These are phyloP conservation scores for Hypoxylon perforatum DNA, from an alignment of 495 filamentous ascomycete genomes.

Conservation along the genomic window DNA sequence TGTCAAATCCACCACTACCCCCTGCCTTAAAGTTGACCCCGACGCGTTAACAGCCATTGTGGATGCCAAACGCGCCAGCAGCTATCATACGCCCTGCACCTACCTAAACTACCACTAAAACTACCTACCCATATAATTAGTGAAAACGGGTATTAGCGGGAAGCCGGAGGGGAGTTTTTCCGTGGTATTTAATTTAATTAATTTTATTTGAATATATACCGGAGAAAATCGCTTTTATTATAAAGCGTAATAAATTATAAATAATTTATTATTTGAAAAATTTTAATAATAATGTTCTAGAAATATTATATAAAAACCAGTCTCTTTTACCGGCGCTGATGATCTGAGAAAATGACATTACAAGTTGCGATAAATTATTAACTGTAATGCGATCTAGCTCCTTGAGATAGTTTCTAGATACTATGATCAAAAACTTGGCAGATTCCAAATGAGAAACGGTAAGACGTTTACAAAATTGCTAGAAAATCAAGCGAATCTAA, in stretches of 20 bases:
- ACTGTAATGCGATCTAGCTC: too few relatives aligned
- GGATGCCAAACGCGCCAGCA: conserved; percentile 10
- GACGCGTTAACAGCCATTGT: conserved; percentile 26
- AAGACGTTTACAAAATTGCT: too few relatives aligned
- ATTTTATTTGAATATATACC: conserved; percentile 1
- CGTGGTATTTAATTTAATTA: conserved; percentile 16
- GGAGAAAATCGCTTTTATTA: too few relatives aligned
- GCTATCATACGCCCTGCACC: conserved; percentile 8
- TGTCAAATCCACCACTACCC: conserved; percentile 23
- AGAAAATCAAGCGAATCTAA: too few relatives aligned
- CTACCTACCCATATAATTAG: background rate
- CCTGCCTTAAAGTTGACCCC: background rate
- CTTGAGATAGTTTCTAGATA: too few relatives aligned
- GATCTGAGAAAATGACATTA: too few relatives aligned
- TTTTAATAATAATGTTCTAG: too few relatives aligned
- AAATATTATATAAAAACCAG: too few relatives aligned
- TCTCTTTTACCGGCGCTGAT: too few relatives aligned
- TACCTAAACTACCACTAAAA: conserved; percentile 7
- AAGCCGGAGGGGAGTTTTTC: background rate
- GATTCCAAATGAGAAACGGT: too few relatives aligned
- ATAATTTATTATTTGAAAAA: conserved; percentile 2
- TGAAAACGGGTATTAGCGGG: background rate
- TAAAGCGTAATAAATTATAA: conserved; percentile 2
- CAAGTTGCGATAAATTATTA: too few relatives aligned
- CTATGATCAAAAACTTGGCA: too few relatives aligned